Base-by-base conservation (phyloP, 495 filamentous ascomycete genomes). In the Oidiodendron maius region DNA sequence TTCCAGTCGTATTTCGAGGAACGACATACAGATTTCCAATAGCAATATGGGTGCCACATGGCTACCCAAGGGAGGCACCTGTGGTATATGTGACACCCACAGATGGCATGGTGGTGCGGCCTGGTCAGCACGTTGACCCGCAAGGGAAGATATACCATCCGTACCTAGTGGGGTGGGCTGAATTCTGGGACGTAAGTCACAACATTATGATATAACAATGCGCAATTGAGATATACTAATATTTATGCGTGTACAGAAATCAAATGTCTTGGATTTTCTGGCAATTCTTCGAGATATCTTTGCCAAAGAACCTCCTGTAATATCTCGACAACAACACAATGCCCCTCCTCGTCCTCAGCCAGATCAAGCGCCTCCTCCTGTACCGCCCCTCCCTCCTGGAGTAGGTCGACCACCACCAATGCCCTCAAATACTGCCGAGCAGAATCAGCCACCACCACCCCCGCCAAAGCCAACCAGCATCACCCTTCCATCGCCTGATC, bases 101-200 rank as follows among this genome's bases (percentile, higher is more conserved):
- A 1, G 82, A 85, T 52, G 87, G 83, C 58, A 96, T 98, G 89
- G 68, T 86, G 44, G 83, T 97, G 20, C 76, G 91, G 20, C 83
- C 89, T 4, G 93, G 94, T 2, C 93, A 97, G 57, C 88, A 97
- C 70, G 90, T 98, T 44, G 89, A 91, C 56, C 80, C 85, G n/a
- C 89, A 96, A 58, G 93, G 93, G 40, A 84, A 84, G 61, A 79
- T 96, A 57, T 98, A 96, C 61, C 93, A 98, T 68, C 94, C 93
- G 45, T 97, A 96, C 65, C 66, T 98, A 34, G 87, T 87, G 12
- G 82, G 86, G 36, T 98, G 93, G 93, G 70, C 73, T 21, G 82
- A 86, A 51, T 87, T 84, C 48, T 94, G 86, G 86, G 91, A 95
- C 81, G 89, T 95, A 53, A 78, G 87, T 57, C 4, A 42, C 20